A percentile compares a stretch with the other conserved stretches of the same genome.
Conservation (phyloP, 257 asterid species). For the Eustoma russellianum region DNA sequence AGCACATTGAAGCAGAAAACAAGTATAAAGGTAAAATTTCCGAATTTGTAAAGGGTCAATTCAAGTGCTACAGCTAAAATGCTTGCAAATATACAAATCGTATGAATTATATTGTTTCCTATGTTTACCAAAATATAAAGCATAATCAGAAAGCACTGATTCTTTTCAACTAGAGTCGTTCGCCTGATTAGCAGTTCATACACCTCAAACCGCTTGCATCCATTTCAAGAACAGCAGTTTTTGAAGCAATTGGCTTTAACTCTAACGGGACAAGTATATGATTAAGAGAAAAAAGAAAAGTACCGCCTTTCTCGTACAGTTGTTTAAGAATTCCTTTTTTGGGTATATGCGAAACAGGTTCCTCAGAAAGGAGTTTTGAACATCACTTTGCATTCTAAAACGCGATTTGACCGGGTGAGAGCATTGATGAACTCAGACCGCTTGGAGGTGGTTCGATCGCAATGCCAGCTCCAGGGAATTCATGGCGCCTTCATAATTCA, state of each 20-base stretch:
- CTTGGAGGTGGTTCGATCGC: slow-evolving; percentile 7
- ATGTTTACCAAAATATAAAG: no score
- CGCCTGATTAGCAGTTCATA: neutral
- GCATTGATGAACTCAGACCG: slow-evolving; percentile 17
- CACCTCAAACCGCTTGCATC: neutral
- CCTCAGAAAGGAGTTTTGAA: neutral
- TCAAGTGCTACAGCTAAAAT: no score
- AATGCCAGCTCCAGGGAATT: slow-evolving; percentile 43
- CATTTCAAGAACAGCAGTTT: neutral
- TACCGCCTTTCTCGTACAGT: neutral
- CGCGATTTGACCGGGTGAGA: no score
- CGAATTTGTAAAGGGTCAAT: no score
- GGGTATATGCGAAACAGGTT: neutral
- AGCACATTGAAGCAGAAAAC: no score
- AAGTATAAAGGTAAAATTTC: no score
- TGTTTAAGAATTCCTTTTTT: neutral
- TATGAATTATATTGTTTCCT: no score
- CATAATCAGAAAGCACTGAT: no score
- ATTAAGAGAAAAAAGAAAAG: neutral
- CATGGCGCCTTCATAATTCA: slow-evolving; percentile 74
- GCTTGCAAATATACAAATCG: no score
- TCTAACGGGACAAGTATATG: slow-evolving; percentile 1
- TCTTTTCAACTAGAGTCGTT: no score
- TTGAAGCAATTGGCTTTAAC: neutral
- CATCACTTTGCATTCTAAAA: neutral